Conservation (phyloP, 2,329 filamentous ascomycete genomes). For the Colletotrichum incanum region DNA sequence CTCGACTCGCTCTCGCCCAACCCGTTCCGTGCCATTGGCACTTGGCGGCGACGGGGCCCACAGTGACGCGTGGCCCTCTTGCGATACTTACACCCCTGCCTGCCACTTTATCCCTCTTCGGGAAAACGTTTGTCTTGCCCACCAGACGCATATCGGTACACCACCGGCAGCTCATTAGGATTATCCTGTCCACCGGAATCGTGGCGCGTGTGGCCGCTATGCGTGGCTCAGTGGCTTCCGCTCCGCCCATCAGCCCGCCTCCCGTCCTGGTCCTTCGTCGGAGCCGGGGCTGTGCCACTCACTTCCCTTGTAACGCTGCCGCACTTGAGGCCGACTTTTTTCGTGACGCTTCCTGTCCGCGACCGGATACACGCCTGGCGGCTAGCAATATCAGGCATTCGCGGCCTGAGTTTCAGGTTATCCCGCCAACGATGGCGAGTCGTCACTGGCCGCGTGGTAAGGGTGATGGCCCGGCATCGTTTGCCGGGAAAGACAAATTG, state of each 20-base stretch:
- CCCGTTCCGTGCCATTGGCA: slow-evolving; percentile 15
- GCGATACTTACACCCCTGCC: background rate
- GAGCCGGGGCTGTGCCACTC: slow-evolving; percentile 1
- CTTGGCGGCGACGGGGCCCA: slow-evolving; percentile 16
- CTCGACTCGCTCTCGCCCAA: background rate
- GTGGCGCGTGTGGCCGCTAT: slow-evolving; percentile 13
- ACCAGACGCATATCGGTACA: slow-evolving; percentile 9
- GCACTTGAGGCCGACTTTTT: background rate
- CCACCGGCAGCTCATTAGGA: background rate
- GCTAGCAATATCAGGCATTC: slow-evolving; percentile 26
- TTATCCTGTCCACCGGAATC: slow-evolving; percentile 14
- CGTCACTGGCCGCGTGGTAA: slow-evolving; percentile 35
- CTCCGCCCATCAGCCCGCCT: slow-evolving; percentile 29
- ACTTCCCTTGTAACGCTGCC: background rate
- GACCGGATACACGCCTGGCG: slow-evolving; percentile 20
- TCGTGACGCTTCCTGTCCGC: slow-evolving; percentile 13
- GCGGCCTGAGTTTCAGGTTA: slow-evolving; percentile 25
- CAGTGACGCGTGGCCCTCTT: slow-evolving; percentile 39
- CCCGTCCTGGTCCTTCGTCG: background rate
- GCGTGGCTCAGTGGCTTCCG: slow-evolving; percentile 24
- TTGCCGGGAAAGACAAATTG: background rate
- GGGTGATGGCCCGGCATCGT: slow-evolving; percentile 5
- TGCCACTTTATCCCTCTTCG: slow-evolving; percentile 12
- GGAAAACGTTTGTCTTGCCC: slow-evolving; percentile 16
- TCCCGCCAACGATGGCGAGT: slow-evolving; percentile 17